These are phyloP conservation scores for Helminthosporium solani DNA, from an alignment of 2,329 filamentous ascomycete genomes.

Conservation along the genomic window DNA sequence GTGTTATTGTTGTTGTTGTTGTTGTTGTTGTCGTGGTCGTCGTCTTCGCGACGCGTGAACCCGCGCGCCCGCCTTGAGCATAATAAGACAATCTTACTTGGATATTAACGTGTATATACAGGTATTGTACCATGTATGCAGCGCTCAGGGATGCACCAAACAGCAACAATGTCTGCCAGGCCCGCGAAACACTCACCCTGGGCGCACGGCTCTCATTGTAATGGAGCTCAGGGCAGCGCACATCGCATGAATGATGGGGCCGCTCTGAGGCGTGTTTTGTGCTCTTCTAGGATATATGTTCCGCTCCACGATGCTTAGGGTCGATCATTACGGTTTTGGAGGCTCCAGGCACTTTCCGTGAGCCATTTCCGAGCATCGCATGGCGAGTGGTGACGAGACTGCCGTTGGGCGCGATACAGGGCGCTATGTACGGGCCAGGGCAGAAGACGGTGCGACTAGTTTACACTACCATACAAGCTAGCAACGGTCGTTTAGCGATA, in stretches of 20 bases:
- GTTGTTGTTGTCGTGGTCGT: too few species aligned
- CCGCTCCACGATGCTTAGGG: neutral
- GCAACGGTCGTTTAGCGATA: constrained; percentile 41
- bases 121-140: constrained; percentile 18
- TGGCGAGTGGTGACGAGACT: constrained; percentile 18
- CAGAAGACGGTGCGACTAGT: too few species aligned
- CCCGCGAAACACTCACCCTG: constrained; percentile 12
- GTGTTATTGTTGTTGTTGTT: constrained; percentile 15
- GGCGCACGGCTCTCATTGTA: constrained; percentile 5
- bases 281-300: too few species aligned
- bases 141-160: constrained; percentile 14
- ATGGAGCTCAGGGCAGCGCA: constrained; percentile 7
- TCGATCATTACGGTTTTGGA: constrained; percentile 6
- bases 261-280: neutral
- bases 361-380: constrained; percentile 21
- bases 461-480: too few species aligned
- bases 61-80: constrained; percentile 26
- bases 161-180: constrained; percentile 21
- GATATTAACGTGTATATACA: too few species aligned
- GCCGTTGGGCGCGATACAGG: constrained; percentile 29
- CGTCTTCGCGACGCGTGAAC: constrained; percentile 21
- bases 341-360: constrained; percentile 25
- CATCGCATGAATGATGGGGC: constrained; percentile 13
- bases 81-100: too few species aligned
- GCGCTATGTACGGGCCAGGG: too few species aligned